Evolutionary conservation across 495 filamentous ascomycete genomes (phyloP).

Genomic region (Platismatia glauca): DNA sequence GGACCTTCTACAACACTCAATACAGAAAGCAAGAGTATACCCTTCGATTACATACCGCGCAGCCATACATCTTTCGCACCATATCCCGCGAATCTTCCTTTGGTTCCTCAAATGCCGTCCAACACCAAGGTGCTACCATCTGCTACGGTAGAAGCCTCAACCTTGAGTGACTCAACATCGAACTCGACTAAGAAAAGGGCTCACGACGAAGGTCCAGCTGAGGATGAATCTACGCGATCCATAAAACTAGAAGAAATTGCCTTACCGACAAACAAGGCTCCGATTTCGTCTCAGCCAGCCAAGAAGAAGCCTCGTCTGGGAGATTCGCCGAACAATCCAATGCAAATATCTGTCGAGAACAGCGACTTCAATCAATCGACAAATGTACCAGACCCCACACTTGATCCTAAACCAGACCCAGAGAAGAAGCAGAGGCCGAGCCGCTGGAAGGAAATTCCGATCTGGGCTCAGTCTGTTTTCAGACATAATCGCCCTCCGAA

Average conservation of each 20-base stretch:
- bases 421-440: constrained; percentile 29
- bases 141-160: not conserved
- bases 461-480: constrained; percentile 37
- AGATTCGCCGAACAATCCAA: constrained; percentile 1
- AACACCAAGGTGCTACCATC: not conserved
- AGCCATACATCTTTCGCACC: not conserved
- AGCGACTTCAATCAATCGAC: not conserved
- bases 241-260: not conserved
- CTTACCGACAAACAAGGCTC: not conserved
- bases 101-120: not conserved
- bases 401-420: constrained; percentile 33
- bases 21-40: not conserved
- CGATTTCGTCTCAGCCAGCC: not conserved
- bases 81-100: not conserved
- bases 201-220: not conserved
- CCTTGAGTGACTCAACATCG: not conserved
- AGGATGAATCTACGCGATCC: not conserved
- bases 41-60: not conserved
- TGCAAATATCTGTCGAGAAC: constrained; percentile 2
- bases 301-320: constrained; percentile 15
- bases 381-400: not conserved
- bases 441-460: constrained; percentile 25
- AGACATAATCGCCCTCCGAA: constrained; percentile 25
- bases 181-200: not conserved
- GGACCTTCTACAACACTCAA: not conserved